Evolutionary conservation across 768 basidiomycete species (phyloP).

Genomic region (Phanerochaete carnosa): DNA sequence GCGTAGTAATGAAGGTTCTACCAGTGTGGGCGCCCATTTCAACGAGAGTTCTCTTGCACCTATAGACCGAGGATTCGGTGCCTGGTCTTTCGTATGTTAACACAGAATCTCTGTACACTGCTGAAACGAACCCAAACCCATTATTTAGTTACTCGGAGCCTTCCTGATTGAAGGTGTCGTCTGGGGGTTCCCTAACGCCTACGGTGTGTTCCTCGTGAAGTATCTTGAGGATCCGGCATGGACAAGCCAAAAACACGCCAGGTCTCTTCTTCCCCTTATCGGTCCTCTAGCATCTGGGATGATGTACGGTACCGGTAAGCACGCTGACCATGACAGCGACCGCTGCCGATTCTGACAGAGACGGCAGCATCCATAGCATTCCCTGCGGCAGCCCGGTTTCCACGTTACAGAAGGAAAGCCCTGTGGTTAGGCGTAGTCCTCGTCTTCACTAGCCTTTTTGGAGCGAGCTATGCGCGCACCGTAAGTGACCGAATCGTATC

Average conservation of each 20-base stretch:
- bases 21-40: neutral
- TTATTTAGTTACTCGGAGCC: constrained; percentile 19
- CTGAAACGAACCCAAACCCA: neutral
- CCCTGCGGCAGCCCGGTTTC: constrained; percentile 23
- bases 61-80: constrained; percentile 9
- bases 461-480: constrained; percentile 21
- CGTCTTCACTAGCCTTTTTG: constrained; percentile 24
- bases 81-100: constrained; percentile 12
- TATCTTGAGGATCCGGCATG: constrained; percentile 22
- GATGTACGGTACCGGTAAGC: constrained; percentile 23
- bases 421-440: constrained; percentile 21
- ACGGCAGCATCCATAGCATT: constrained; percentile 20
- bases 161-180: constrained; percentile 25
- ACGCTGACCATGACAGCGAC: neutral
- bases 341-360: neutral
- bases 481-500: neutral
- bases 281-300: constrained; percentile 28
- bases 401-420: constrained; percentile 14
- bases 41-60: constrained; percentile 6
- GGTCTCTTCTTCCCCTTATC: constrained; percentile 21
- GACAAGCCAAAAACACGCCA: constrained; percentile 14
- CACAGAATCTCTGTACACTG: no score
- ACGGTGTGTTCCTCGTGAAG: constrained; percentile 26
- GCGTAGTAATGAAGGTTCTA: neutral
- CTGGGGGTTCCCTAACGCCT: constrained; percentile 30